Evolutionary conservation across 495 filamentous ascomycete genomes (phyloP), one percentile per base, ranked within the genome.

Genomic region (Parathielavia hyrcaniae): DNA sequence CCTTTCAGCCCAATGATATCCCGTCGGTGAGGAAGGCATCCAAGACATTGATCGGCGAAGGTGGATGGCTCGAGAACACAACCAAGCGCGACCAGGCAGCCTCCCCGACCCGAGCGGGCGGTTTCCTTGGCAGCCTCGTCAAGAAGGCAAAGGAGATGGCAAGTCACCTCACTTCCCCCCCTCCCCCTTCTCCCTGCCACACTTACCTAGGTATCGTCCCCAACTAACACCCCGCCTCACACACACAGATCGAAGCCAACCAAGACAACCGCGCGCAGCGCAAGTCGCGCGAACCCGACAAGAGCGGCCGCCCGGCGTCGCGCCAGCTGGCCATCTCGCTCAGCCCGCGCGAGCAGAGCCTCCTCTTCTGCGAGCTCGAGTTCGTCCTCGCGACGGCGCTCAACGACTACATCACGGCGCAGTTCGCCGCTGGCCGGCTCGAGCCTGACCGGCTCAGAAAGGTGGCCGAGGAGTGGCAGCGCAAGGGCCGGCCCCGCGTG

Each of bases 11-110:
- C 1, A 32, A 43, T 38, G 53, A 32, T 1, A 48, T 47, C 22
- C 45, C 39, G 30, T 47, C 41, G 5, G 59, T 19, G 23, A 55
- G 62, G n/a, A 65, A 53, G 44, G 57, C 65, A 0, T 64, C 60
- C 44, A 79, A 79, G 70, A 72, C 67, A 5, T 30, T 79, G 50
- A 67, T 78, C 35, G 75, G 76, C 12, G 63, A 76, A 17, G 68
- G 73, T n/a, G 76, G 76, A 19, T 78, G 75, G 75, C 69, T 79
- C 2, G 76, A 77, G 58, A 65, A 67, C 19, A 78, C 75, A 0
- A 69, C 69, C 1, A 63, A 64, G 6, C 55, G 59, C 4, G 47
- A 41, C 23, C 55, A 64, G 43, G 64, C 62, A 26, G 48, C 55
- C 0, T 63, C 63, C 14, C 58, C 58, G 1, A 59, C 50, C 30